Percentiles rank a stretch among this genome's conserved stretches.
phyloP scores from a whole-genome alignment of 2,329 filamentous ascomycete genomes.

The Verticillium albo-atrum region DNA sequence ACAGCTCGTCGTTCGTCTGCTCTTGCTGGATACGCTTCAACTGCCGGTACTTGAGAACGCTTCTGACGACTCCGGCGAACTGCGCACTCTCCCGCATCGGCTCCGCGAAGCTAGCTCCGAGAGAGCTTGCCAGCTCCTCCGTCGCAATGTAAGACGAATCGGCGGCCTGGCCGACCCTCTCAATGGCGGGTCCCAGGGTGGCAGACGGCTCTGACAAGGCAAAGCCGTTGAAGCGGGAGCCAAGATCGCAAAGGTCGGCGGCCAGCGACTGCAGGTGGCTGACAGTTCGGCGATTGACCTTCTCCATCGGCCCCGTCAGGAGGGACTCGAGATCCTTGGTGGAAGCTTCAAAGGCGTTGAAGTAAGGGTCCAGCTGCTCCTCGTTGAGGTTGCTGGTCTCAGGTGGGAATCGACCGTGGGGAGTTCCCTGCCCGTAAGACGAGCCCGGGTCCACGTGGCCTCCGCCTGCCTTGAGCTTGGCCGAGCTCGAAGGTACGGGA shows the following conservation, averaged over 20 bases:
- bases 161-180: conserved; percentile 88
- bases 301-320: conserved; percentile 90
- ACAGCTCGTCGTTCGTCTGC: conserved; percentile 89
- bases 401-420: conserved; percentile 79
- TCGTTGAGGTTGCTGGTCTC: conserved; percentile 73
- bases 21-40: conserved; percentile 96
- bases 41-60: conserved; percentile 82
- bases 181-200: conserved; percentile 86
- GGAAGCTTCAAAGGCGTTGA: conserved; percentile 85
- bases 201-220: conserved; percentile 89
- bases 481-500: conserved; percentile 77
- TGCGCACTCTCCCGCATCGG: conserved; percentile 97
- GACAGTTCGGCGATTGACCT: conserved; percentile 86
- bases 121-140: conserved; percentile 77
- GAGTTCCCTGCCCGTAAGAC: conserved; percentile 36
- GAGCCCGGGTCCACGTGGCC: conserved; percentile 27
- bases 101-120: conserved; percentile 94
- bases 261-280: conserved; percentile 80
- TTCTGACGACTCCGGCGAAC: conserved; percentile 90
- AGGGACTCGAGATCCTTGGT: conserved; percentile 88
- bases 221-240: conserved; percentile 95
- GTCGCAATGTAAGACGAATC: conserved; percentile 96
- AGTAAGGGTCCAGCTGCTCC: conserved; percentile 91
- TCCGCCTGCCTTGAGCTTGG: conserved; percentile 67
- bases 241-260: conserved; percentile 85